Conservation (phyloP, 345 rosid genomes). For the Ceriops tagal region DNA sequence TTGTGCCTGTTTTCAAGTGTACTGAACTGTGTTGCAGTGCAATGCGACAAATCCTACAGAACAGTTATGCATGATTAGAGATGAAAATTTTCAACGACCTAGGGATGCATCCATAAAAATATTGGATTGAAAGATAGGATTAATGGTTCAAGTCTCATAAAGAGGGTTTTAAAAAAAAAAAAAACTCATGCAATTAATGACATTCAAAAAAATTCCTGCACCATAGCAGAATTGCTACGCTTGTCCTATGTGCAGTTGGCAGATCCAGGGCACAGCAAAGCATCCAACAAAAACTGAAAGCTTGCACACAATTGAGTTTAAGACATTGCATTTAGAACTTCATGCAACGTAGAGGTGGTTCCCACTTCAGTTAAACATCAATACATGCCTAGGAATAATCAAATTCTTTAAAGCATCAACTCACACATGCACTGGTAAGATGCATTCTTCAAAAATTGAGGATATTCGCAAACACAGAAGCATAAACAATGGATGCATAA, state of each 20-base stretch:
- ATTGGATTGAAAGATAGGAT: too few species aligned
- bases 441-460: background rate
- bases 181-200: too few species aligned
- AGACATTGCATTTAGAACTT: too few species aligned
- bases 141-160: background rate
- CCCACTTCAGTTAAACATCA: too few species aligned
- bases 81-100: too few species aligned
- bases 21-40: slow-evolving; percentile 47
- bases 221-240: too few species aligned
- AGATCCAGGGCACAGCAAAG: background rate
- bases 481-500: background rate
- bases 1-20: slow-evolving; percentile 71
- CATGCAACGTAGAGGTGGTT: too few species aligned
- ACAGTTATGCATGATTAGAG: background rate
- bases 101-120: too few species aligned
- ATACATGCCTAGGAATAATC: background rate
- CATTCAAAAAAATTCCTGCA: too few species aligned
- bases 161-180: background rate
- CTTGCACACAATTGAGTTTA: too few species aligned
- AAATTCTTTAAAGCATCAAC: background rate
- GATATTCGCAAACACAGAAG: background rate
- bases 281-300: background rate
- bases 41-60: slow-evolving; percentile 62
- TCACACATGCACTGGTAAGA: background rate
- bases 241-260: background rate